Evolutionary conservation across 352 stramenopile genomes (phyloP).

Genomic region (Plasmopara viticola): DNA sequence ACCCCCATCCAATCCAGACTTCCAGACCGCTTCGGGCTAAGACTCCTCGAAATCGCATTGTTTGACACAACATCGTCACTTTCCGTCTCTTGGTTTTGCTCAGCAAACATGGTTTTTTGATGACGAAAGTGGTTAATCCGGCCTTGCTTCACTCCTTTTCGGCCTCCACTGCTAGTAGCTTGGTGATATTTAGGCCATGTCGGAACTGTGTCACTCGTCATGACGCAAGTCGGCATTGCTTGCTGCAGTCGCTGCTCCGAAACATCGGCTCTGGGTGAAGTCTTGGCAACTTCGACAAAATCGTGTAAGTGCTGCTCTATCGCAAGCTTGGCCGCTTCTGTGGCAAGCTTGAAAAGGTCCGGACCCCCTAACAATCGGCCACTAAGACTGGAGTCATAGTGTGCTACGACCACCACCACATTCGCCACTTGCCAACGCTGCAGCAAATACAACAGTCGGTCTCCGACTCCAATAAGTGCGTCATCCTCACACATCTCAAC

Average conservation of each 20-base stretch:
- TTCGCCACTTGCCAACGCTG: slow-evolving; percentile 79
- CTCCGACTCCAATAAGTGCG: slow-evolving; percentile 44
- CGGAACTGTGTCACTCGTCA: slow-evolving; percentile 51
- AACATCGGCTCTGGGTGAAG: slow-evolving; percentile 20
- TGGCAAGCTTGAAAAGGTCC: slow-evolving; percentile 59
- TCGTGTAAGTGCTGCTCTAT: slow-evolving; percentile 13
- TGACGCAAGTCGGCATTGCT: slow-evolving; percentile 33
- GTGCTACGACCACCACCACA: slow-evolving; percentile 55
- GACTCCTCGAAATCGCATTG: slow-evolving; percentile 13
- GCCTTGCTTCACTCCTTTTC: slow-evolving; percentile 46
- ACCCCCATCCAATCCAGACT: slow-evolving; percentile 63
- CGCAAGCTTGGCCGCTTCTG: slow-evolving; percentile 65
- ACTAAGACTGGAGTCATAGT: slow-evolving; percentile 58
- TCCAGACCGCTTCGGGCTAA: slow-evolving; percentile 16
- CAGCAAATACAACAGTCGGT: slow-evolving; percentile 74
- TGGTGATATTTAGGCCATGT: slow-evolving; percentile 54
- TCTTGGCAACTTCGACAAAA: background rate
- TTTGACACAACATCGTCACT: slow-evolving; percentile 1
- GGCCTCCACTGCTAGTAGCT: slow-evolving; percentile 44
- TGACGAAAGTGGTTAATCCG: slow-evolving; percentile 69
- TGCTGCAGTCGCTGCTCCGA: slow-evolving; percentile 15
- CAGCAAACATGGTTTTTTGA: slow-evolving; percentile 10
- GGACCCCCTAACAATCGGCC: slow-evolving; percentile 48
- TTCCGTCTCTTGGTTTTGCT: slow-evolving; percentile 27
- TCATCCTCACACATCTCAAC: slow-evolving; percentile 54